Evolutionary conservation across 257 asterid species (phyloP).

Genomic region (Rhazya stricta): DNA sequence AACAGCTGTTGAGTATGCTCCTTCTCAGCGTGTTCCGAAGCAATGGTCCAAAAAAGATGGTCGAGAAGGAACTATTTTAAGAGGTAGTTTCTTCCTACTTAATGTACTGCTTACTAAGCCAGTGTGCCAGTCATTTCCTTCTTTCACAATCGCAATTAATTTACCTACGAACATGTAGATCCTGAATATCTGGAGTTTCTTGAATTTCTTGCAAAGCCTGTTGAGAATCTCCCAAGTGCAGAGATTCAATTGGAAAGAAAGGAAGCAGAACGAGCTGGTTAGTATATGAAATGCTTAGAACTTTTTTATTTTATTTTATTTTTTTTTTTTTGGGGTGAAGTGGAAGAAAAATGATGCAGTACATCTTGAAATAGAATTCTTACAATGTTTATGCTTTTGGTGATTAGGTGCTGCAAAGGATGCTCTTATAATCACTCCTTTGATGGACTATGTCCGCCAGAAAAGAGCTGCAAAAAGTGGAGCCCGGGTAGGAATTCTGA

Average conservation of each 20-base stretch:
- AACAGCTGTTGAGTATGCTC: constrained; percentile 90
- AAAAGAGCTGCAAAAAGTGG: constrained; percentile 93
- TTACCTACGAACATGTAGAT: constrained; percentile 59
- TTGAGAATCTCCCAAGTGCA: constrained; percentile 98
- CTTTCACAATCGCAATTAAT: constrained; percentile 28
- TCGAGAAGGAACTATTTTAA: constrained; percentile 84
- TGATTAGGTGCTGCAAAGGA: constrained; percentile 74
- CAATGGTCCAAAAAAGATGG: constrained; percentile 90
- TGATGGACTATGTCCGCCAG: constrained; percentile 92
- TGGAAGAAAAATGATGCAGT: constrained; percentile 11
- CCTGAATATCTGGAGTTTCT: constrained; percentile 99
- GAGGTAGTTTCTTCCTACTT: constrained; percentile 47
- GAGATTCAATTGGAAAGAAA: constrained; percentile 95
- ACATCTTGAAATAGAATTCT: constrained; percentile 8
- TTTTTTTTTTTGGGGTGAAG: constrained; percentile 2
- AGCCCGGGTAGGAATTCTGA: constrained; percentile 58
- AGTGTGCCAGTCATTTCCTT: constrained; percentile 20
- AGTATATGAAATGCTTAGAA: constrained; percentile 18
- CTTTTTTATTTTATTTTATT: too few relatives aligned
- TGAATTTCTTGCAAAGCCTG: constrained; percentile 83
- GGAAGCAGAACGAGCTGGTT: constrained; percentile 98
- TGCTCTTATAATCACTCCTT: constrained; percentile 76
- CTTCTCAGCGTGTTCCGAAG: constrained; percentile 93
- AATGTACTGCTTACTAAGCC: constrained; percentile 22
- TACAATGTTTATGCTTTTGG: constrained; percentile 20